Evolutionary conservation across 2,329 filamentous ascomycete species (phyloP).

Genomic region (Zopfia rhizophila): DNA sequence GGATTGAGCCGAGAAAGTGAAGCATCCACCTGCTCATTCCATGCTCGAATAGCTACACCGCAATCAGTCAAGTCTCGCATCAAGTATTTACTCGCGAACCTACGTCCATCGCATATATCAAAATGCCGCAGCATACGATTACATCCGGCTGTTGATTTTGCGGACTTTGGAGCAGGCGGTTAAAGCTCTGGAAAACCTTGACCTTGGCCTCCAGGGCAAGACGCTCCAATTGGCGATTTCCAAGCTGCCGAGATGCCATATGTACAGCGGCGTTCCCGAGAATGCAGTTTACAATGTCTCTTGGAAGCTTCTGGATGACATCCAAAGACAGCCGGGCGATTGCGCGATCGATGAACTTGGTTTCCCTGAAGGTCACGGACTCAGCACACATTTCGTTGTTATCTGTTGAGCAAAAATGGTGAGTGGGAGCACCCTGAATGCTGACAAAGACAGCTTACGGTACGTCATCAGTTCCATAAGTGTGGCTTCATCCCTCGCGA

Average conservation of each 20-base stretch:
- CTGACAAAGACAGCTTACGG: constrained; percentile 23
- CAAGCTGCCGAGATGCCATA: constrained; percentile 30
- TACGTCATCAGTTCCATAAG: constrained; percentile 28
- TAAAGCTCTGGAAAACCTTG: constrained; percentile 30
- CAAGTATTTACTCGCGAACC: constrained; percentile 1
- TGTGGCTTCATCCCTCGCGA: constrained; percentile 11
- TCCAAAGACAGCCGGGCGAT: constrained; percentile 26
- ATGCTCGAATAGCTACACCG: constrained; percentile 28
- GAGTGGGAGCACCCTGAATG: not conserved
- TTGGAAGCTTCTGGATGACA: constrained; percentile 22
- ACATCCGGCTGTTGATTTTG: constrained; percentile 29
- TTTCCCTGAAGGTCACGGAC: constrained; percentile 7
- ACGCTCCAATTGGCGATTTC: constrained; percentile 21
- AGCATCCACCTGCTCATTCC: constrained; percentile 31
- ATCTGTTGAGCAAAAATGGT: constrained; percentile 16
- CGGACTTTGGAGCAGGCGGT: constrained; percentile 22
- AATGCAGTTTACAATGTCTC: constrained; percentile 30
- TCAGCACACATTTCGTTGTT: constrained; percentile 27
- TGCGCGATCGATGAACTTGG: constrained; percentile 16
- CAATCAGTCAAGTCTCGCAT: constrained; percentile 4
- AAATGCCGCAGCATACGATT: constrained; percentile 19
- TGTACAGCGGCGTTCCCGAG: constrained; percentile 34
- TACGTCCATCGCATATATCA: constrained; percentile 40
- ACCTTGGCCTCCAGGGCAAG: constrained; percentile 34
- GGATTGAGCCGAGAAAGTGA: constrained; percentile 27